Evolutionary conservation across 331 rosid species (phyloP), one percentile per base, ranked within the genome.

Genomic region (Rosa hybrid): DNA sequence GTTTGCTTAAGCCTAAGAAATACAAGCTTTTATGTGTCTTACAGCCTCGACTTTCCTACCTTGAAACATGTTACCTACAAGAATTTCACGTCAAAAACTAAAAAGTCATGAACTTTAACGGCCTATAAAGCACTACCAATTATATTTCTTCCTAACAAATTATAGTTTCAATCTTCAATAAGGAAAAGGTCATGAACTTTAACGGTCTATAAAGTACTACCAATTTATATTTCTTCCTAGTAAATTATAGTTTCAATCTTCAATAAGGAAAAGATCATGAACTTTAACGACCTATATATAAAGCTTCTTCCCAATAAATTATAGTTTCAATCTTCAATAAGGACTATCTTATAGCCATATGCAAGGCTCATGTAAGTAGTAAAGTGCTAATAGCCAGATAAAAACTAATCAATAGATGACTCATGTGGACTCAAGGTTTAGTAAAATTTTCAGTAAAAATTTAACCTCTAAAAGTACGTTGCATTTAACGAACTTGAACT

Each of bases 1-100:
- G 38, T 34, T 34, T 34, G 38, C 38, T 34, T 34, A 34, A 34
- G 38, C 38, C 38, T 34, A 34, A 34, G 38, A 34, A 34, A 34
- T 34, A 34, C 38, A 34, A 82, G 86, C 74, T 80, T 56, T 87
- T 68, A 82, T 50, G 88, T 87, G 81, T 91, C 94, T 81, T 92
- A 80, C 21, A 91, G 74, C 21, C 86, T 72, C 78, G 90, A 94
- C 89, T 91, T 91, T 77, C 86, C 65, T 56, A 90, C 76, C 86
- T 94, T 87, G 86, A 78, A 79, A 83, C 62, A 79, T 80, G 57
- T 68, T 67, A 68, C 76, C 81, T 23, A 64, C 60, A 80, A 77
- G 46, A 72, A 77, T 79, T 74, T 49, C 69, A 80, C 70, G 67
- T 74, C 68, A 73, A 46, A 39, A 27, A 75, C 48, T 63, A 38